Evolutionary conservation across 2,329 filamentous ascomycete species (phyloP).

Genomic region (Pseudopyrenochaeta lycopersici): DNA sequence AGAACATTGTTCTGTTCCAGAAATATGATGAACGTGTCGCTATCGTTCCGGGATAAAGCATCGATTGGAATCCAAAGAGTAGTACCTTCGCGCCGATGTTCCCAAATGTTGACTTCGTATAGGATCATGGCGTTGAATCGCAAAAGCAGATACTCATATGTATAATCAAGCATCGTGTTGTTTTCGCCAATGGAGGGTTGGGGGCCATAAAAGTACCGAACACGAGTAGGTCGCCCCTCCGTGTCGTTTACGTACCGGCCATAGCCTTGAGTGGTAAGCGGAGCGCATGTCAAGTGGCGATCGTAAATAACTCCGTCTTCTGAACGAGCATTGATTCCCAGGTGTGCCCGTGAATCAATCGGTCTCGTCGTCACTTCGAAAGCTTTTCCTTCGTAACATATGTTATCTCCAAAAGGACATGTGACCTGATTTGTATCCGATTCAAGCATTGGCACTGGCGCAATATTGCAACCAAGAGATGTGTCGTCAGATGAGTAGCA

Average conservation of each 20-base stretch:
- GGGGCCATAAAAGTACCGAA: not conserved
- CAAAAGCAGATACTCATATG: not conserved
- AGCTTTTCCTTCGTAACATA: slow-evolving; percentile 1
- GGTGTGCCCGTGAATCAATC: not conserved
- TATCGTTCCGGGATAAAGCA: not conserved
- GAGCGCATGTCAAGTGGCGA: not conserved
- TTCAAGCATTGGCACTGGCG: not conserved
- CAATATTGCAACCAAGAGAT: not conserved
- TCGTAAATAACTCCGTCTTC: not conserved
- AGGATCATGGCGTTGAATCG: not conserved
- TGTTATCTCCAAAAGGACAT: slow-evolving; percentile 1
- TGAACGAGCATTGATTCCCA: slow-evolving; percentile 2
- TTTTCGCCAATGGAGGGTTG: too few species aligned
- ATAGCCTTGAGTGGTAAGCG: not conserved
- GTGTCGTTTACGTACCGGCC: not conserved
- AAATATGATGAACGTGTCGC: not conserved
- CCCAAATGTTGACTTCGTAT: not conserved
- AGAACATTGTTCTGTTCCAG: not conserved
- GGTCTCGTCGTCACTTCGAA: not conserved
- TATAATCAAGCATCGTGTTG: too few species aligned
- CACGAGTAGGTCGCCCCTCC: not conserved
- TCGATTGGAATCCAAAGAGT: not conserved
- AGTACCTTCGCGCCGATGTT: not conserved
- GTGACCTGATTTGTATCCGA: not conserved
- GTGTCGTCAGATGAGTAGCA: not conserved